These are phyloP conservation scores for Wickerhamomyces kurtzmanii DNA, from an alignment of 805 yeast genomes.

Conservation along the genomic window DNA sequence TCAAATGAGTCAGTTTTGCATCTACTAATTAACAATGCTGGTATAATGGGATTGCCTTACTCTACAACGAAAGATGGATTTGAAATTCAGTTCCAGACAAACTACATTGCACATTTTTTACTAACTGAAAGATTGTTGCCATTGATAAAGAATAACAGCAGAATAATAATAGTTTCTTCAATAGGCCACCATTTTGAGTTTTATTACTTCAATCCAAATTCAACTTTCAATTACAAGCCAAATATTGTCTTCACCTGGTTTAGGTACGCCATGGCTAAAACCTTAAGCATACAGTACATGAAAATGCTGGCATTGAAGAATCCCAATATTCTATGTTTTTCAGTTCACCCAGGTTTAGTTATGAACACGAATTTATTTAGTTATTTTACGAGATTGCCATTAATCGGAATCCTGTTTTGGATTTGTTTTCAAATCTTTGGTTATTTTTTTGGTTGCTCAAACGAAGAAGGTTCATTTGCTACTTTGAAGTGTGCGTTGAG, in stretches of 20 bases:
- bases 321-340: slow-evolving; percentile 52
- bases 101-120: slow-evolving; percentile 67
- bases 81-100: slow-evolving; percentile 74
- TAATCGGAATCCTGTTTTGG: slow-evolving; percentile 72
- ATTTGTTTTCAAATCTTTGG: slow-evolving; percentile 61
- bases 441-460: slow-evolving; percentile 56
- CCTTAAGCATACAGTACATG: slow-evolving; percentile 67
- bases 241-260: slow-evolving; percentile 67
- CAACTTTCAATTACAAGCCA: slow-evolving; percentile 48
- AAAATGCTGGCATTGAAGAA: slow-evolving; percentile 53
- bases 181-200: slow-evolving; percentile 51
- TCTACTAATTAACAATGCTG: slow-evolving; percentile 68
- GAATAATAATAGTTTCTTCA: slow-evolving; percentile 57
- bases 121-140: slow-evolving; percentile 54
- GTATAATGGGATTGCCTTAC: slow-evolving; percentile 71
- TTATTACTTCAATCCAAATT: slow-evolving; percentile 34
- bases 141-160: slow-evolving; percentile 25
- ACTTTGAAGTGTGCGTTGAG: slow-evolving; percentile 55
- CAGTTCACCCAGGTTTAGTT: slow-evolving; percentile 83
- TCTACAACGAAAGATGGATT: slow-evolving; percentile 56
- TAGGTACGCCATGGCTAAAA: slow-evolving; percentile 69
- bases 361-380: slow-evolving; percentile 70
- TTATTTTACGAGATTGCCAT: slow-evolving; percentile 70
- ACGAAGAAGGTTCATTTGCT: slow-evolving; percentile 63
- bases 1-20: slow-evolving; percentile 49